A percentile compares a stretch with the other conserved stretches of the same genome.
phyloP scores from a whole-genome alignment of 352 stramenopile genomes.

The Pythium angustatum region DNA sequence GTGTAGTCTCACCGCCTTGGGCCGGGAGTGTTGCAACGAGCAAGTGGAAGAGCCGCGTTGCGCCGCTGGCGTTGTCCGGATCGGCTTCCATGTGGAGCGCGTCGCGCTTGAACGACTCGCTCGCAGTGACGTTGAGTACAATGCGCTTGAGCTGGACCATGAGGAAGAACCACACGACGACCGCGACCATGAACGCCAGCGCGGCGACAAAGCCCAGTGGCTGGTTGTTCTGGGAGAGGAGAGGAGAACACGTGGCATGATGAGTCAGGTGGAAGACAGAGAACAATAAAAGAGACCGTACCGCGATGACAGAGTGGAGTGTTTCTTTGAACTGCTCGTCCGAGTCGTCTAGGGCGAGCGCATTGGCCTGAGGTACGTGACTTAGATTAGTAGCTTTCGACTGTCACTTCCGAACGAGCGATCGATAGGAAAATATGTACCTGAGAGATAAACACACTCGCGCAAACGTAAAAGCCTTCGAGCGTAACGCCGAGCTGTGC shows the following conservation, averaged over 20 bases:
- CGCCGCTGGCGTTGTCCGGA: constrained; percentile 35
- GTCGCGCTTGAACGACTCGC: constrained; percentile 85
- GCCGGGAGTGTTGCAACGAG: constrained; percentile 36
- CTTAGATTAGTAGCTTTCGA: too few species aligned
- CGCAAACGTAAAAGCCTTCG: constrained; percentile 23
- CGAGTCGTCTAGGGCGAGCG: constrained; percentile 28
- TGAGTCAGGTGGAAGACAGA: background rate
- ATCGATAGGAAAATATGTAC: too few species aligned
- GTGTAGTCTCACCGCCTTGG: constrained; percentile 10
- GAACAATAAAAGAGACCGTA: constrained; percentile 20
- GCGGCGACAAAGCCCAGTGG: constrained; percentile 67
- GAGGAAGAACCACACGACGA: constrained; percentile 74
- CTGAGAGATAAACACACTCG: constrained; percentile 33
- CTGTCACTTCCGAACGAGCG: too few species aligned
- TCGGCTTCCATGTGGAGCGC: constrained; percentile 60
- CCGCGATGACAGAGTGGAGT: constrained; percentile 56
- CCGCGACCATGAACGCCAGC: constrained; percentile 54
- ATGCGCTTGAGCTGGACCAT: constrained; percentile 77
- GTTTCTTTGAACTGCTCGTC: constrained; percentile 35
- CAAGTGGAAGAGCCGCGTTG: constrained; percentile 23
- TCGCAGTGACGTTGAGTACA: constrained; percentile 69
- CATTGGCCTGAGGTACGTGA: too few species aligned
- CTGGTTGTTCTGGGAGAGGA: constrained; percentile 49
- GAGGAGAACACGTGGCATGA: background rate
- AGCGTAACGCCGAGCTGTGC: constrained; percentile 18